Conservation (phyloP, 345 rosid species). For the Leavenworthia alabamica region DNA sequence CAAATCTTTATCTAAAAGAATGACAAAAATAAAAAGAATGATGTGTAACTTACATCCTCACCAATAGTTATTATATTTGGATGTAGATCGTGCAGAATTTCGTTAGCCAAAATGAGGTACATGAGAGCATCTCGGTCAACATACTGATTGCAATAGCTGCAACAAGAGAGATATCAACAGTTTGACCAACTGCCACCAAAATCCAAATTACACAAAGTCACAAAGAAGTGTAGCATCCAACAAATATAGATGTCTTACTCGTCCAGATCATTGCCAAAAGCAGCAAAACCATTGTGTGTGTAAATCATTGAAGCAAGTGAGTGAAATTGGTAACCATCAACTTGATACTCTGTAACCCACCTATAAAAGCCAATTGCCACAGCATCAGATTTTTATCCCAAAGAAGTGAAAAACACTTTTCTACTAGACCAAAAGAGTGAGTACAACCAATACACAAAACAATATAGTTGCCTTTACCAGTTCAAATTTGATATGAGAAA, state of each 20-base stretch:
- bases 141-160: constrained; percentile 92
- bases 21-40: neutral
- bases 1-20: neutral
- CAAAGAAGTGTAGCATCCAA: constrained; percentile 9
- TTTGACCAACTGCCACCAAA: constrained; percentile 10
- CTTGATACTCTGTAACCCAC: constrained; percentile 87
- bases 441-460: neutral
- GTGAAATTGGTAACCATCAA: constrained; percentile 96
- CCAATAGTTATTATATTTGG: constrained; percentile 89
- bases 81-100: constrained; percentile 71
- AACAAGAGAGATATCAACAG: constrained; percentile 20
- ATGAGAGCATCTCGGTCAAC: constrained; percentile 85
- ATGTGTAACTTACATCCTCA: constrained; percentile 67
- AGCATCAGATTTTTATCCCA: constrained; percentile 10
- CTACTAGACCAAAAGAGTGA: constrained; percentile 7
- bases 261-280: constrained; percentile 67
- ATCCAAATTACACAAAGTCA: constrained; percentile 13
- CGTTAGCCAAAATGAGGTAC: constrained; percentile 91
- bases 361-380: constrained; percentile 38
- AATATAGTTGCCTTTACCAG: constrained; percentile 50
- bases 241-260: constrained; percentile 58
- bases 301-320: constrained; percentile 92
- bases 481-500: constrained; percentile 87
- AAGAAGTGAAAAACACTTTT: constrained; percentile 3
- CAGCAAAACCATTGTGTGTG: constrained; percentile 90